Percentiles rank a stretch among this genome's conserved stretches.
phyloP scores from a whole-genome alignment of 176 grass and related monocot species.

The Luzula sylvatica region DNA sequence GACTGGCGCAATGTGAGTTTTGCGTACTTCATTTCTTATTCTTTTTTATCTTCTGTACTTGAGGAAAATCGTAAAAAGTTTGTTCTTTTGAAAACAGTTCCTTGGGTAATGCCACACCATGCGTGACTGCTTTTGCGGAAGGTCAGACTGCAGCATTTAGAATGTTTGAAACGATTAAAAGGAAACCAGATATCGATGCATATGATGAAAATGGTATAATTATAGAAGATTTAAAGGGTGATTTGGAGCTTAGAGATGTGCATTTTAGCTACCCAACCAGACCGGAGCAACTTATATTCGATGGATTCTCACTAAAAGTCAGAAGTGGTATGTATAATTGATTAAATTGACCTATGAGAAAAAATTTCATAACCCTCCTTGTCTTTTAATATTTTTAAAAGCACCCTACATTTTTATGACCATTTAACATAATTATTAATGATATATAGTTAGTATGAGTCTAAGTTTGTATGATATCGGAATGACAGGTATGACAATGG shows the following conservation, averaged over 20 bases:
- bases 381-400: too few relatives aligned
- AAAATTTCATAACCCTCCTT: too few relatives aligned
- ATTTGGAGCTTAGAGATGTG: slow-evolving; percentile 59
- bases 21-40: not conserved
- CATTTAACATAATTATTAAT: too few relatives aligned
- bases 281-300: slow-evolving; percentile 64
- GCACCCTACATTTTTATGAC: too few relatives aligned
- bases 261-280: slow-evolving; percentile 66
- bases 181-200: slow-evolving; percentile 65
- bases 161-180: slow-evolving; percentile 79
- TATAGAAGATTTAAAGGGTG: slow-evolving; percentile 62
- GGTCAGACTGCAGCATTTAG: slow-evolving; percentile 79
- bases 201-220: slow-evolving; percentile 41
- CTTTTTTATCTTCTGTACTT: slow-evolving; percentile 10
- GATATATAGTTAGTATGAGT: too few relatives aligned
- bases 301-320: slow-evolving; percentile 52
- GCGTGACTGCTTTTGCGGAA: slow-evolving; percentile 57
- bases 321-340: too few relatives aligned
- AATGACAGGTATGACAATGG: slow-evolving; percentile 43
- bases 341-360: too few relatives aligned
- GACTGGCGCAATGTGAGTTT: slow-evolving; percentile 58
- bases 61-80: too few relatives aligned
- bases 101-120: slow-evolving; percentile 64
- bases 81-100: too few relatives aligned
- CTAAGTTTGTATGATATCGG: too few relatives aligned